Evolutionary conservation across 2,329 filamentous ascomycete genomes (phyloP).

Genomic region (Neonectria punicea): DNA sequence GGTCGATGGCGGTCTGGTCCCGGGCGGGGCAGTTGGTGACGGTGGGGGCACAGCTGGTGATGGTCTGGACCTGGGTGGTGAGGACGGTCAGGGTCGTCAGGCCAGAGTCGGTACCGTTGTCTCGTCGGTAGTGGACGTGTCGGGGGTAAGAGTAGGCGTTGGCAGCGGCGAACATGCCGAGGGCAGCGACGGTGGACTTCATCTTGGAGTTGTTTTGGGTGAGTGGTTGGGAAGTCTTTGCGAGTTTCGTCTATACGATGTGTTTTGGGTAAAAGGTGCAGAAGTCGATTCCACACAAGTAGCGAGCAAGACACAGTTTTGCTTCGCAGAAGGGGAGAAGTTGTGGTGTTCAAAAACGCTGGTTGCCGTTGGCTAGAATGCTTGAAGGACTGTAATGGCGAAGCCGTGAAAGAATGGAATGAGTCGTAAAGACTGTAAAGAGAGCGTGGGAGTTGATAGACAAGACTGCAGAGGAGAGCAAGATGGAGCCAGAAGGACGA

Average conservation of each 20-base stretch:
- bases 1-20: conserved; percentile 46
- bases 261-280: conserved; percentile 36
- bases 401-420: conserved; percentile 44
- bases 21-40: conserved; percentile 65
- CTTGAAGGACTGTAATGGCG: conserved; percentile 45
- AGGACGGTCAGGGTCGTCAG: conserved; percentile 60
- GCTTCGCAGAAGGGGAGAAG: conserved; percentile 42
- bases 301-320: conserved; percentile 47
- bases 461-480: conserved; percentile 32
- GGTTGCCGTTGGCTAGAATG: conserved; percentile 31
- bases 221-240: conserved; percentile 30
- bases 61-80: conserved; percentile 65
- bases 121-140: conserved; percentile 47
- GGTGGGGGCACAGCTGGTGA: conserved; percentile 67
- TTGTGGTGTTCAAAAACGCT: conserved; percentile 33
- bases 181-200: conserved; percentile 56
- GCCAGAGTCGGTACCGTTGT: conserved; percentile 43
- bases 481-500: conserved; percentile 30
- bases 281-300: conserved; percentile 48
- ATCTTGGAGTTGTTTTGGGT: conserved; percentile 51
- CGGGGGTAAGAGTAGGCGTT: conserved; percentile 51
- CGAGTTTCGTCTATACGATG: conserved; percentile 40
- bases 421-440: conserved; percentile 41
- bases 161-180: conserved; percentile 58
- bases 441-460: conserved; percentile 39